Base-by-base conservation (phyloP, 2,329 filamentous ascomycete species). In the Stagonosporopsis cucurbitacearum region DNA sequence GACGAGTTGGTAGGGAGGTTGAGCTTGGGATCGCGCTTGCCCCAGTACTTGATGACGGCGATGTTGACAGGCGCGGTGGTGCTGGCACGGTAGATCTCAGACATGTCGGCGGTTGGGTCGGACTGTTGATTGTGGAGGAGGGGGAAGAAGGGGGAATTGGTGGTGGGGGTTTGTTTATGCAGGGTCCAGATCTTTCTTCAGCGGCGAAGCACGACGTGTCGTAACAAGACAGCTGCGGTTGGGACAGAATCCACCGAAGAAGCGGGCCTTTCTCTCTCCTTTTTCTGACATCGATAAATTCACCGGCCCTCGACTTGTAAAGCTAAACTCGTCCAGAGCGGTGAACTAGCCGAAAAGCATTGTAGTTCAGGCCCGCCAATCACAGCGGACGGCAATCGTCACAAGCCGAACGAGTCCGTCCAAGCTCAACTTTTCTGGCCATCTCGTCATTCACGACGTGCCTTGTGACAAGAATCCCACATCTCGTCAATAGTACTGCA, bases 1-100 rank as follows among this genome's bases (percentile, higher is more conserved):
- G 95, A 99, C 63, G 92, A 96, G 82, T 99, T 99, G 74, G 95
- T 98, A 32, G 95, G 95, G 53, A 98, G 89, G 79, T 99, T 99
- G 69, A 98, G 86, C 75, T 90, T 91, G 48, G 91, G 79, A 78
- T 98, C 93, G 60, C 95, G 91, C 81, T 99, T 99, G 68, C 96
- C 95, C 95, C 96, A 99, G 85, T 99, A 90, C 75, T 98, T 98
- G 80, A 98, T 95, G 54, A 98, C 93, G 64, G 94, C 94, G 75
- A 98, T 98, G 82, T 98, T 98, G 73, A 98, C 94, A 13, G 94
- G 95, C 36, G 95, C 95, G 62, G 93, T 98, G 57, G 95, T 97
- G 82, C 91, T 97, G 67, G 95, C 91, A 70, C 92, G 89, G 82
- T 96, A 93, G 70, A 98, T 84, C 35, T 78, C 77, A 36, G 78